Conservation (phyloP, 2,329 filamentous ascomycete genomes). For the Pseudogymnoascus sp. region DNA sequence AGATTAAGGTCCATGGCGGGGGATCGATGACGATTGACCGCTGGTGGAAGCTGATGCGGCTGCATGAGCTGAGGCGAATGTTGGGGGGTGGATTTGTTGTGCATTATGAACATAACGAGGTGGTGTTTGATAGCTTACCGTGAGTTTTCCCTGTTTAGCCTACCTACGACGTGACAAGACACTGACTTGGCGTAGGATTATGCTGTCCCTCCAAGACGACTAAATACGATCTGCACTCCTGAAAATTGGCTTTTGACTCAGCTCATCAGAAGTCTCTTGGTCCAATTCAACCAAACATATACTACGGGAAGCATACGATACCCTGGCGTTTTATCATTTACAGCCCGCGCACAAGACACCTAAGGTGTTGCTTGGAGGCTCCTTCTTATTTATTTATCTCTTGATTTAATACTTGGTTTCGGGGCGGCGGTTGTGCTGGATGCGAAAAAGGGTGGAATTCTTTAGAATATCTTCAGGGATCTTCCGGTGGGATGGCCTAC, state of each 20-base stretch:
- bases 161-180: background rate
- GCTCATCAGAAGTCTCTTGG: background rate
- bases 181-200: background rate
- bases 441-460: background rate
- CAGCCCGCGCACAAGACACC: background rate
- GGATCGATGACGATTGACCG: constrained; percentile 59
- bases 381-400: background rate
- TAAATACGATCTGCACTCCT: background rate
- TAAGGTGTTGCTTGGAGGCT: background rate
- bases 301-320: background rate
- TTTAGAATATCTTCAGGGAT: background rate
- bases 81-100: constrained; percentile 55
- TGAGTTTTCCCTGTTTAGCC: constrained; percentile 19
- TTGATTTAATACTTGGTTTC: constrained; percentile 7
- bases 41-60: constrained; percentile 66
- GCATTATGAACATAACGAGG: constrained; percentile 56
- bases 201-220: background rate
- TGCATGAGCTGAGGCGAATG: constrained; percentile 53
- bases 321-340: constrained; percentile 3
- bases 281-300: background rate
- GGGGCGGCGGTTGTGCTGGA: background rate
- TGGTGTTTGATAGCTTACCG: constrained; percentile 53
- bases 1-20: constrained; percentile 50
- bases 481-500: background rate
- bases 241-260: background rate